Evolutionary conservation across 176 grass and related monocot species (phyloP), one percentile per base, ranked within the genome.

Genomic region (Leersia perrieri): DNA sequence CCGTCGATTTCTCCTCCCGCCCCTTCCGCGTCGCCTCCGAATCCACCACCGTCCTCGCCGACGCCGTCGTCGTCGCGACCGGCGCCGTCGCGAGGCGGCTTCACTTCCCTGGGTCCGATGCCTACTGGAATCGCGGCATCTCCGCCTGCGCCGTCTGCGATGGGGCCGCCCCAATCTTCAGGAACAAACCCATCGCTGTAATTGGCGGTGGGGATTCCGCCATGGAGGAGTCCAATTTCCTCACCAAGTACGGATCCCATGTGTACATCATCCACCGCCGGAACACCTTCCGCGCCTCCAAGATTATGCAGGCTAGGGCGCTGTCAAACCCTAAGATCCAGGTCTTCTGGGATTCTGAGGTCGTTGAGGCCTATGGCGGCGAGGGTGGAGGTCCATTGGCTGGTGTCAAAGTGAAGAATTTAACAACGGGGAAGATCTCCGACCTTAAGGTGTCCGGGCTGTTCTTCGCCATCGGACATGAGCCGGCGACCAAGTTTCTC

Each of bases 401-500:
- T 11, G 96, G 96, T 14, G 73, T 99, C 15, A 99, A 95, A 76
- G 71, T 95, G 9, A 99, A 80, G 82, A 93, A 99, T 69, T 35
- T 95, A 34, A 82, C 90, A 2, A 84, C 55, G 1, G 90, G 92
- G 1, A 71, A 95, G 35, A 64, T 95, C 14, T 82, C 87, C 18
- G 92, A 99, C 70, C 77, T 95, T 75, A 81, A 82, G 81, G 86
- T 95, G 40, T 36, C 82, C n/a, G 96, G 92, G 11, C 86, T 99
- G 33, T 99, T 99, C 85, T 99, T 99, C 16, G 92, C 96, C 32
- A 95, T 99, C 16, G 92, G 92, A 5, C 96, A 99, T 62, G 90
- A 95, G 47, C 96, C 96, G 7, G 92, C 92, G 34, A 99, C 96
- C 61, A 95, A 99, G 67, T 99, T 99, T 74, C 92, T 99, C 7